These are phyloP conservation scores for Gliomastix tumulicola DNA, from an alignment of 2,329 filamentous ascomycete species.

Conservation along the genomic window DNA sequence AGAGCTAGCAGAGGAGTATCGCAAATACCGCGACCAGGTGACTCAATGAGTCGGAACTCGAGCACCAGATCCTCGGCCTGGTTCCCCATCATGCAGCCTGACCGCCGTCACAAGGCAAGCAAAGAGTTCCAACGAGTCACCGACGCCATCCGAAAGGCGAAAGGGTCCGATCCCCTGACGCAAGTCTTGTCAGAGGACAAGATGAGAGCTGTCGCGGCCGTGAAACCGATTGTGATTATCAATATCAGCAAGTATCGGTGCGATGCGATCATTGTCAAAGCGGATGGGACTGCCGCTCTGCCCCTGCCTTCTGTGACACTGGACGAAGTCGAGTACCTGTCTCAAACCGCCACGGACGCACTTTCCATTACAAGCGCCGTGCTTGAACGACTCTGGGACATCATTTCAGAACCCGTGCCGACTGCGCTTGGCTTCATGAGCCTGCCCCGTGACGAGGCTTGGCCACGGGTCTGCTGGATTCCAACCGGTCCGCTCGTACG, in stretches of 20 bases:
- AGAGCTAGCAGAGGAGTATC: background rate
- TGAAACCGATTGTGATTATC: background rate
- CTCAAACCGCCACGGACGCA: no score
- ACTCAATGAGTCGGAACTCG: no score
- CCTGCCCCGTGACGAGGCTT: background rate
- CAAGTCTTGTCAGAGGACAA: background rate
- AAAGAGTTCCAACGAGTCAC: no score
- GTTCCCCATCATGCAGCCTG: no score
- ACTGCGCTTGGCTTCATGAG: background rate
- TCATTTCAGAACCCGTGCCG: background rate
- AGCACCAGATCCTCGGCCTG: no score
- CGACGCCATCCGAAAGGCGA: no score
- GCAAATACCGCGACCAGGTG: background rate
- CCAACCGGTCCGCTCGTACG: background rate
- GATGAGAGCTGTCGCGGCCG: background rate
- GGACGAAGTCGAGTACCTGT: no score
- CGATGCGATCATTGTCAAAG: background rate
- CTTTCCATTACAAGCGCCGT: no score
- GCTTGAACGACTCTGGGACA: background rate
- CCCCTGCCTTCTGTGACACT: background rate
- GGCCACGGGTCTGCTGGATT: background rate
- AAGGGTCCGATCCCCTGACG: no score
- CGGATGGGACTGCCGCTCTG: background rate
- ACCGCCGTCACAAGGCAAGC: no score
- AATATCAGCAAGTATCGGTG: background rate